Evolutionary conservation across 192 early-diverging fungal species (phyloP).

Genomic region (Coemansia erecta): DNA sequence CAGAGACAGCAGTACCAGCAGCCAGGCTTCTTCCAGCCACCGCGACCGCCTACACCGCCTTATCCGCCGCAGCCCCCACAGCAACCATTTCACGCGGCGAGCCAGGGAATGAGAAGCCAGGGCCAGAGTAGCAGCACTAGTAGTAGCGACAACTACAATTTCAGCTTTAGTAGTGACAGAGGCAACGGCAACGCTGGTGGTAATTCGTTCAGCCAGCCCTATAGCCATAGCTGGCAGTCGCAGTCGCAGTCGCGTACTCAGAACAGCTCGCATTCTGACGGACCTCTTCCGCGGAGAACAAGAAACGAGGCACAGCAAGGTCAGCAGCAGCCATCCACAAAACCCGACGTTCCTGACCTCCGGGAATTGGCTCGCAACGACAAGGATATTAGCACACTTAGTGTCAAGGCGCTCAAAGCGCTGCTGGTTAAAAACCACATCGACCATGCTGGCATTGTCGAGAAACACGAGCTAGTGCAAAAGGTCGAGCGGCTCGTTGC

Average conservation of each 20-base stretch:
- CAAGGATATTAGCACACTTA: conserved; percentile 57
- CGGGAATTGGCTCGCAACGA: conserved; percentile 42
- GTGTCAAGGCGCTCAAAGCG: conserved; percentile 66
- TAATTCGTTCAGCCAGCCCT: neutral
- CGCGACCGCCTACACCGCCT: conserved; percentile 1
- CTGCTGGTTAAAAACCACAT: conserved; percentile 66
- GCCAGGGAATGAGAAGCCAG: neutral
- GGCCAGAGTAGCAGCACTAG: neutral
- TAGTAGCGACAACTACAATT: too few relatives aligned
- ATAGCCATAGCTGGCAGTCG: conserved; percentile 8
- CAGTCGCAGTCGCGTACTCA: conserved; percentile 14
- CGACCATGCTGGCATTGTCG: conserved; percentile 64
- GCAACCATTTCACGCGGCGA: too few relatives aligned
- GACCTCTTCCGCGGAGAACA: conserved; percentile 20
- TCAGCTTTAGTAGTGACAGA: neutral
- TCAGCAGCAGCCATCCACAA: neutral
- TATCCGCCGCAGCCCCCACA: conserved; percentile 3
- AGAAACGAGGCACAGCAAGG: neutral
- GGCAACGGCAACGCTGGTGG: neutral
- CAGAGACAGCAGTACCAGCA: neutral
- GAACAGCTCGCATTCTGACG: conserved; percentile 2
- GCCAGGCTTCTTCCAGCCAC: neutral
- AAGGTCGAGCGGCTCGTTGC: conserved; percentile 65
- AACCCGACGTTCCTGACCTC: conserved; percentile 15
- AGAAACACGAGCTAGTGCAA: conserved; percentile 72